A percentile compares a stretch with the other conserved stretches of the same genome.
These are phyloP conservation scores for Leccinum variicolor DNA, from an alignment of 768 basidiomycete species.

Conservation along the genomic window DNA sequence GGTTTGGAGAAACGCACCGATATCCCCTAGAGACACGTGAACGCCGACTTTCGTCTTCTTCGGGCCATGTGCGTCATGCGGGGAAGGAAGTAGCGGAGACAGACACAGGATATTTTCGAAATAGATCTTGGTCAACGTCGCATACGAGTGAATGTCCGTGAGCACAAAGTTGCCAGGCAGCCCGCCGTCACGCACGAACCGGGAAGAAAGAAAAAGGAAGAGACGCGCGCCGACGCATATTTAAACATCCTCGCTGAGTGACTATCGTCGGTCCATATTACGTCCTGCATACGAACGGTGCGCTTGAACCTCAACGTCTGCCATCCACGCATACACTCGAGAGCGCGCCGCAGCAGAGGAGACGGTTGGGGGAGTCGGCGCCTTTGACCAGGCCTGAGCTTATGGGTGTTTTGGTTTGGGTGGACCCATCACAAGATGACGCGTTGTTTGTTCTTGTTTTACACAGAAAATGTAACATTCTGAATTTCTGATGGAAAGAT, in stretches of 20 bases:
- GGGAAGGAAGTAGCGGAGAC: constrained; percentile 27
- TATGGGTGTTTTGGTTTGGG: no score
- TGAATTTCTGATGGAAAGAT: no score
- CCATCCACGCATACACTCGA: constrained; percentile 81
- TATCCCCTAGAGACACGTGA: constrained; percentile 67
- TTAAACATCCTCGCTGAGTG: constrained; percentile 47
- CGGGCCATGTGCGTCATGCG: constrained; percentile 17
- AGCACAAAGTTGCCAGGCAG: constrained; percentile 2
- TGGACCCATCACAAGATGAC: no score
- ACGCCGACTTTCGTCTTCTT: constrained; percentile 51
- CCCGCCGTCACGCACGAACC: no score
- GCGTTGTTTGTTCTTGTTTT: no score
- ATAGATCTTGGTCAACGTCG: constrained; percentile 58
- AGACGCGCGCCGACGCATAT: constrained; percentile 35
- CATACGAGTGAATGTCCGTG: constrained; percentile 69
- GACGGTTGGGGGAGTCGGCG: constrained; percentile 21
- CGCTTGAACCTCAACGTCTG: constrained; percentile 59
- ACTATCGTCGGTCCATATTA: constrained; percentile 60
- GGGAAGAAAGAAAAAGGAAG: no score
- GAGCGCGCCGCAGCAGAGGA: constrained; percentile 69
- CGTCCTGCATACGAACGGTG: constrained; percentile 45
- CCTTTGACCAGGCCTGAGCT: no score
- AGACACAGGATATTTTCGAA: constrained; percentile 72
- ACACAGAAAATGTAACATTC: no score
- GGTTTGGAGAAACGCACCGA: constrained; percentile 35